Evolutionary conservation across 2,329 filamentous ascomycete species (phyloP).

Genomic region (Stylonectria norvegica): DNA sequence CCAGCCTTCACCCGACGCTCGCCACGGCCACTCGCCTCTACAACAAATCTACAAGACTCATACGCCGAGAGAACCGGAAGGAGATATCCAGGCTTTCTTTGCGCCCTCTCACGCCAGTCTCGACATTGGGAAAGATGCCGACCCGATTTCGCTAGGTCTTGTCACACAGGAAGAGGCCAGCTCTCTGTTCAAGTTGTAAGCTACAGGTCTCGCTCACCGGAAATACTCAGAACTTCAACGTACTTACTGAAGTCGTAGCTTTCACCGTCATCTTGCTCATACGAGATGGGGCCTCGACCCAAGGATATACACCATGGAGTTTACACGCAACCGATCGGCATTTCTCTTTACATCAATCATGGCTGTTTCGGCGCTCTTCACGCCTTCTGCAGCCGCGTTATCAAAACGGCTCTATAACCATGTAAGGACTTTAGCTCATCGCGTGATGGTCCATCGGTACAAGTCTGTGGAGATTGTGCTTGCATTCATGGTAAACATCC

Average conservation of each 20-base stretch:
- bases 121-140: conserved; percentile 61
- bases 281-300: conserved; percentile 73
- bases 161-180: conserved; percentile 63
- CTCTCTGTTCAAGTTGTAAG: conserved; percentile 62
- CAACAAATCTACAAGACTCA: too few species aligned
- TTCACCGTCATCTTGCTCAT: conserved; percentile 66
- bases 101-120: conserved; percentile 60
- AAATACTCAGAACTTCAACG: too few species aligned
- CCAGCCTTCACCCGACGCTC: conserved; percentile 46
- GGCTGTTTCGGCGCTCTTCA: conserved; percentile 64
- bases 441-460: conserved; percentile 58
- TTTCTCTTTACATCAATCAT: conserved; percentile 71
- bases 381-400: conserved; percentile 60
- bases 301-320: conserved; percentile 60
- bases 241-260: too few species aligned
- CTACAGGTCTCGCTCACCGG: conserved; percentile 5
- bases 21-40: conserved; percentile 26
- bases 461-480: conserved; percentile 71
- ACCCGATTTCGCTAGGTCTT: conserved; percentile 68
- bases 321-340: conserved; percentile 64
- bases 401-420: conserved; percentile 65
- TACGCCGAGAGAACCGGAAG: conserved; percentile 34
- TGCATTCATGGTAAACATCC: conserved; percentile 72
- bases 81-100: conserved; percentile 63
- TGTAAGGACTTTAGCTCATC: conserved; percentile 58